These are phyloP conservation scores for Russula ochroleuca DNA, from an alignment of 768 basidiomycete species.

Conservation along the genomic window DNA sequence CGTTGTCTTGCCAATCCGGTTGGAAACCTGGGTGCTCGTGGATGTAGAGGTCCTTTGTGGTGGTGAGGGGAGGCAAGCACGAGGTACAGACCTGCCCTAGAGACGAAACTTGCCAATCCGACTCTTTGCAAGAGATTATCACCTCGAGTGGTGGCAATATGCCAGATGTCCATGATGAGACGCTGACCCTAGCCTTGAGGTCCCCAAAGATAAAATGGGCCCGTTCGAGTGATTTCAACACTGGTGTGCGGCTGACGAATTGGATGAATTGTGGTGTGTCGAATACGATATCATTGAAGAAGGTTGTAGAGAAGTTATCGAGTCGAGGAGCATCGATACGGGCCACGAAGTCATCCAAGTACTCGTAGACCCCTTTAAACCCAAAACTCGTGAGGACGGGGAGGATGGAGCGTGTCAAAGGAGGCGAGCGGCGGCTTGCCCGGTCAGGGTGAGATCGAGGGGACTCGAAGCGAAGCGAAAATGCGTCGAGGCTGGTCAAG, in stretches of 20 bases:
- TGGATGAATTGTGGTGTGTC: background rate
- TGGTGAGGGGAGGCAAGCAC: background rate
- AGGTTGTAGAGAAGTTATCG: accelerated
- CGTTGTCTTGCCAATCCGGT: background rate
- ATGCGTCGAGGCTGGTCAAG: no score
- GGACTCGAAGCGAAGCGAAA: background rate
- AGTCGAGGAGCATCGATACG: background rate
- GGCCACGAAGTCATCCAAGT: background rate
- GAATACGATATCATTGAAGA: background rate
- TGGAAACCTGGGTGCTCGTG: no score
- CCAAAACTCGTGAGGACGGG: background rate
- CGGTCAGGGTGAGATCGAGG: background rate
- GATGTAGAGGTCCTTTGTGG: background rate
- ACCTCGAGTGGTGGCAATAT: background rate
- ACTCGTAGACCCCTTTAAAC: background rate
- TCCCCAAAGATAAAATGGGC: background rate
- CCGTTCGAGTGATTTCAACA: background rate
- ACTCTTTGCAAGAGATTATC: background rate
- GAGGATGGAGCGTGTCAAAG: background rate
- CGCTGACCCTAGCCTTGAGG: background rate
- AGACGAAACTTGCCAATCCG: background rate
- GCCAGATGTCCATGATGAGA: no score
- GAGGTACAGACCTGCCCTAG: background rate
- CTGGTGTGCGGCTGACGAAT: background rate
- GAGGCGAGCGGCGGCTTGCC: background rate